Evolutionary conservation across 1,139 yeast species (phyloP), one percentile per base, ranked within the genome.

Genomic region (Nematodospora anomalae): DNA sequence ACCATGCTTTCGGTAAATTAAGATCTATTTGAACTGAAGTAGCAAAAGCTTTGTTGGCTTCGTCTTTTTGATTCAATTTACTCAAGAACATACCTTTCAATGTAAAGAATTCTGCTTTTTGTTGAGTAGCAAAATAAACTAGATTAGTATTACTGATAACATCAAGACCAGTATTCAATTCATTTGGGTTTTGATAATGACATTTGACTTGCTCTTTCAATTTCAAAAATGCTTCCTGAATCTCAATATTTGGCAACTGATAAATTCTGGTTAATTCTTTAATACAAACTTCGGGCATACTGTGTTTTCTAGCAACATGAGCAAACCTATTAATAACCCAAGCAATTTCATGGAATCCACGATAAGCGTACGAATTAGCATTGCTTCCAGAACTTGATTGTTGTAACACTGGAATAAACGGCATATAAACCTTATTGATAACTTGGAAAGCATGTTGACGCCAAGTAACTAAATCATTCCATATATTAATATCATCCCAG

Each of bases 241-340:
- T 92, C 62, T 94, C 99, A 60, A 94, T 94, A 52, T 94, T 94
- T 20, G 99, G 99, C 45, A 94, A 68, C 8, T 95, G 92, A 62
- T 94, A 94, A 38, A 94, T 94, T 68, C 92, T 85, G 3, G 96
- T 86, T 52, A 94, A 67, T 56, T 94, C 97, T 46, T 81, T 84
- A 44, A 90, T 83, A 66, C 98, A 94, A 34, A 94, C 98, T 41
- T 92, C 97, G 1, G 96, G 86, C 95, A 94, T 87, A 44, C 86
- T 83, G 57, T 94, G 99, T 59, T 89, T 88, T 47, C 98, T 76
- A 1, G 98, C 97, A 33, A 92, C 97, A 64, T 94, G 98, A 0
- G 99, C 98, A 71, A 94, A 94, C 42, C 98, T 69, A 60, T 94
- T 94, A 52, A 94, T 92, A 9, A 94, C 96, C 97, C 98, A 94